These are phyloP conservation scores for Pisolithus tinctorius DNA, from an alignment of 768 basidiomycete genomes.

Conservation along the genomic window DNA sequence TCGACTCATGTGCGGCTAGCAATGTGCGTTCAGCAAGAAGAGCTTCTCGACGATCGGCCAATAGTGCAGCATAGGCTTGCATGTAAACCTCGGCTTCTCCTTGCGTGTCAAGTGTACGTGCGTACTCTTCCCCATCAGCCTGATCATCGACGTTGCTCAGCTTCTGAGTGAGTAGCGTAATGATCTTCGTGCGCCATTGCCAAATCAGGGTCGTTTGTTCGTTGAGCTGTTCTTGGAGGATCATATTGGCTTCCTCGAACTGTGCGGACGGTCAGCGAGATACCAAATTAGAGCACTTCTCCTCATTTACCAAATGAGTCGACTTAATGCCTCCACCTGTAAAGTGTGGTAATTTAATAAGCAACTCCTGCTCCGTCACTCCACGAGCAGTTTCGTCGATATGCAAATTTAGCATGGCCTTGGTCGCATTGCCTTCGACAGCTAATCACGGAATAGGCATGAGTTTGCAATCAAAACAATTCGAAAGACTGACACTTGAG, in stretches of 20 bases:
- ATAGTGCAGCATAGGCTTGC: conserved; percentile 63
- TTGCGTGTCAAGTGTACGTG: conserved; percentile 75
- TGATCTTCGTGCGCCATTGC: conserved; percentile 68
- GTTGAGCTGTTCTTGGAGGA: conserved; percentile 65
- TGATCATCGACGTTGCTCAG: conserved; percentile 44
- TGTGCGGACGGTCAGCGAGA: conserved; percentile 17
- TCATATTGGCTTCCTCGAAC: conserved; percentile 63
- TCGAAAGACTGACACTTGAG: conserved; percentile 44
- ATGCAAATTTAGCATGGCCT: conserved; percentile 47
- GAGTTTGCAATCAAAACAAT: not conserved
- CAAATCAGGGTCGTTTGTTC: conserved; percentile 65
- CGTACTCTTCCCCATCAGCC: conserved; percentile 80
- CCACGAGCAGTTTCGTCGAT: conserved; percentile 37
- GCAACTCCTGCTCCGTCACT: conserved; percentile 42
- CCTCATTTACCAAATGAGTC: conserved; percentile 29
- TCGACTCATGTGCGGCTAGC: conserved; percentile 64
- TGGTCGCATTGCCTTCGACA: conserved; percentile 52
- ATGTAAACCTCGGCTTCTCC: conserved; percentile 75
- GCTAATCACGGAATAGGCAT: conserved; percentile 30
- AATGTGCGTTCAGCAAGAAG: conserved; percentile 72
- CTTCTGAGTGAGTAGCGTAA: conserved; percentile 51
- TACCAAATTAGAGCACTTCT: not conserved
- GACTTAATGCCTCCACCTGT: conserved; percentile 46
- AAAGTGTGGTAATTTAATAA: conserved; percentile 41
- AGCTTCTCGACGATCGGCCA: conserved; percentile 75